Evolutionary conservation across 2,329 filamentous ascomycete genomes (phyloP).

Genomic region (Colletotrichum tanaceti): DNA sequence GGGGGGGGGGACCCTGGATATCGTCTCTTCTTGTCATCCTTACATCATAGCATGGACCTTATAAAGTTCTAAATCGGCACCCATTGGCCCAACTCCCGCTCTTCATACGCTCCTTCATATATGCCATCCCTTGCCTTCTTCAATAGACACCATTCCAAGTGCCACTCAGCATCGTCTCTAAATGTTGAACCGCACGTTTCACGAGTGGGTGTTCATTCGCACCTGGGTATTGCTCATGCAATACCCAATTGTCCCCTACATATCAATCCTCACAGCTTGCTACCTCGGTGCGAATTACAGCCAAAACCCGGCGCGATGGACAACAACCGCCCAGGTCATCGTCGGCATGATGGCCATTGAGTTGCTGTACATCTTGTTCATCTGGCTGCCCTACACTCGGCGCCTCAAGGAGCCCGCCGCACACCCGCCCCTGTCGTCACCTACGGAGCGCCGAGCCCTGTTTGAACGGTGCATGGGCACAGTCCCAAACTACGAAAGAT

Average conservation of each 20-base stretch:
- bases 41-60: background rate
- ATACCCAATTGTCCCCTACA: conserved; percentile 61
- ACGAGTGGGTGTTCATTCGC: conserved; percentile 54
- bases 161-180: background rate
- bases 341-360: conserved; percentile 51
- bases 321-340: conserved; percentile 42
- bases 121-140: background rate
- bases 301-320: conserved; percentile 43
- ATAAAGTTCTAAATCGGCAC: background rate
- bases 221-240: conserved; percentile 60
- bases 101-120: background rate
- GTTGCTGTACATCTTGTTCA: conserved; percentile 53
- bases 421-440: conserved; percentile 56
- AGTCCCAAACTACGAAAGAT: conserved; percentile 65
- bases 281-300: conserved; percentile 41
- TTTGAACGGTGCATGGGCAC: conserved; percentile 68
- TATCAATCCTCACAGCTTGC: conserved; percentile 43
- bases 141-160: background rate
- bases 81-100: background rate
- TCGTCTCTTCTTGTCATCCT: background rate
- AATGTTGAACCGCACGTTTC: conserved; percentile 31
- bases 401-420: conserved; percentile 53
- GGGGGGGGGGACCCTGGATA: background rate
- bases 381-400: conserved; percentile 57
- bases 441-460: conserved; percentile 62